Conservation (phyloP, 2,329 filamentous ascomycete species). For the Leptographium lundbergii region DNA sequence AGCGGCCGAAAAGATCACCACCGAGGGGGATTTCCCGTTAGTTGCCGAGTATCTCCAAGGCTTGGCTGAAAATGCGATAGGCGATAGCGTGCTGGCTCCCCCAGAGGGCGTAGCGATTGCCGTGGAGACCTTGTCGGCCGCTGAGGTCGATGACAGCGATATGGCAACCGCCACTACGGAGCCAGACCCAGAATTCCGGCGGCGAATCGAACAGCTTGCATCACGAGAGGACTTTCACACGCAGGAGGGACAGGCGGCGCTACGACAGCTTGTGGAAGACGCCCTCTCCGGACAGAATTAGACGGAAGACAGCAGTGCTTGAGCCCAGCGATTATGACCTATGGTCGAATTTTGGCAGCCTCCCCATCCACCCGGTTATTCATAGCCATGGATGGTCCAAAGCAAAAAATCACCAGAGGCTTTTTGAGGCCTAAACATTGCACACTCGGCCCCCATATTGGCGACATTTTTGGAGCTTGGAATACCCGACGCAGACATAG, state of each 20-base stretch:
- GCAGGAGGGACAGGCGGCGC: constrained; percentile 63
- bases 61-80: constrained; percentile 16
- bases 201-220: constrained; percentile 81
- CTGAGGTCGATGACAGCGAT: constrained; percentile 13
- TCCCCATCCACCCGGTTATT: constrained; percentile 15
- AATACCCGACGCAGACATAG: constrained; percentile 39
- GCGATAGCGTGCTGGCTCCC: constrained; percentile 41
- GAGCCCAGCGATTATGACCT: constrained; percentile 35
- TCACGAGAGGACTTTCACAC: constrained; percentile 72
- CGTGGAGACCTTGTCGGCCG: constrained; percentile 53
- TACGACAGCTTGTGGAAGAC: constrained; percentile 70
- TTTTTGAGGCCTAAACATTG: constrained; percentile 38
- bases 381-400: constrained; percentile 42
- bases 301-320: constrained; percentile 51
- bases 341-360: not conserved
- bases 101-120: constrained; percentile 69
- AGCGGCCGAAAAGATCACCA: constrained; percentile 66
- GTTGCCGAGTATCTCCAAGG: constrained; percentile 57
- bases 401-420: constrained; percentile 41
- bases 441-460: constrained; percentile 35
- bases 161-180: constrained; percentile 36
- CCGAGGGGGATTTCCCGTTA: constrained; percentile 64
- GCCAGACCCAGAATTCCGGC: constrained; percentile 70
- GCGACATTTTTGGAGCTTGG: constrained; percentile 29
- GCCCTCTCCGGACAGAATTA: constrained; percentile 57